Evolutionary conservation across 257 asterid genomes (phyloP).

Genomic region (Solanum sitiens): DNA sequence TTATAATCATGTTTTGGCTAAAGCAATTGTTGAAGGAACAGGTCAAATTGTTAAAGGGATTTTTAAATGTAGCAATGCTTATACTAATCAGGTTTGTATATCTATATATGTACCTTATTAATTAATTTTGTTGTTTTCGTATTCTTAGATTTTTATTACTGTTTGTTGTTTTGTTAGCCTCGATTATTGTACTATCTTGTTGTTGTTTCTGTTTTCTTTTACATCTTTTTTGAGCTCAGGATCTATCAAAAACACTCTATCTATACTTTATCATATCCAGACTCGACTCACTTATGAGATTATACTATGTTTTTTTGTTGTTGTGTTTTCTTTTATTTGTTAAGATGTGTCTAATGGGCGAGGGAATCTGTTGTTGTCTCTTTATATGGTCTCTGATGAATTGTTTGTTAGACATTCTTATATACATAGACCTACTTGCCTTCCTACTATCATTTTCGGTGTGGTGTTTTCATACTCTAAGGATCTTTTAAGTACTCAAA

Average conservation of each 20-base stretch:
- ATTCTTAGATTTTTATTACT: neutral
- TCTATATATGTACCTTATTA: neutral
- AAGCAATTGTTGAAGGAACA: conserved; percentile 79
- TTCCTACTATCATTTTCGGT: neutral
- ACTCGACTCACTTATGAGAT: neutral
- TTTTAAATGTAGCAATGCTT: conserved; percentile 65
- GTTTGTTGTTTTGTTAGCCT: neutral
- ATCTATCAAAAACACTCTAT: neutral
- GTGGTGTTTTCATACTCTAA: neutral
- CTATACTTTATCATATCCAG: neutral
- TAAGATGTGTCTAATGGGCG: neutral
- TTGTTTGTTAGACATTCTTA: neutral
- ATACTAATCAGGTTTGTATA: conserved; percentile 45
- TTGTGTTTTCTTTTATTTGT: neutral
- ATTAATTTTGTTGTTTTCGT: neutral
- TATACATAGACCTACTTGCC: neutral
- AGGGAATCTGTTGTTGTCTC: neutral
- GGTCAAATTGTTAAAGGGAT: conserved; percentile 75
- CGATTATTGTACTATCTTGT: no score
- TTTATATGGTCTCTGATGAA: neutral
- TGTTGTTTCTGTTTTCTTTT: neutral
- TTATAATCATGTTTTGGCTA: conserved; percentile 55
- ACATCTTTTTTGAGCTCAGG: neutral
- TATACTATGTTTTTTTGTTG: neutral
- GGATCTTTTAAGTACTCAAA: neutral